Evolutionary conservation across 2,329 filamentous ascomycete species (phyloP).

Genomic region (Penicillium sp.): DNA sequence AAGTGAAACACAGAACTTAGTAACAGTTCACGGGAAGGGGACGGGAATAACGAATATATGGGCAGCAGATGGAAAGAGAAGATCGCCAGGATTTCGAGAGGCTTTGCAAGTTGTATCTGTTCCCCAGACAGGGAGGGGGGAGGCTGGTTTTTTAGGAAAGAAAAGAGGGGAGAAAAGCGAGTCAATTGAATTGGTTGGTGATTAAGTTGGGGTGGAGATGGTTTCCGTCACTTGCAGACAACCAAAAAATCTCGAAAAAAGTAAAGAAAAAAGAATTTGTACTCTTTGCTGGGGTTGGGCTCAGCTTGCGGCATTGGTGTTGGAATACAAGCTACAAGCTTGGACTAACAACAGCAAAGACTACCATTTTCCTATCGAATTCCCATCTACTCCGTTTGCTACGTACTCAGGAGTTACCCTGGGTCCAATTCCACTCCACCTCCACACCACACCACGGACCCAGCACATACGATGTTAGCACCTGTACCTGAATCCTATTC

Average conservation of each 20-base stretch:
- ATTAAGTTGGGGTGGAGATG: slow-evolving; percentile 20
- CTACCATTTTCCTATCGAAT: neutral
- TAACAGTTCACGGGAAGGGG: neutral
- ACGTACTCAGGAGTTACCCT: neutral
- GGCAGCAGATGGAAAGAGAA: slow-evolving; percentile 3
- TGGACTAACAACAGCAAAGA: too few species aligned
- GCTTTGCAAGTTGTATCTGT: neutral
- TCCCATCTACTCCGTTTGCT: neutral
- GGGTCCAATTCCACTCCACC: slow-evolving; percentile 12
- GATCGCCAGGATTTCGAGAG: neutral
- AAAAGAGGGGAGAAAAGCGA: slow-evolving; percentile 19
- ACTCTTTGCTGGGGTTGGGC: neutral
- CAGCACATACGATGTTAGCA: slow-evolving; percentile 6
- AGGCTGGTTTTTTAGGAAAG: slow-evolving; percentile 13
- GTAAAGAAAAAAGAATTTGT: slow-evolving; percentile 3
- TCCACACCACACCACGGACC: slow-evolving; percentile 22
- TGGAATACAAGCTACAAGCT: neutral
- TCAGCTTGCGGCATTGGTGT: neutral
- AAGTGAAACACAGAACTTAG: slow-evolving; percentile 7
- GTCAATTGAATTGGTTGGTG: neutral
- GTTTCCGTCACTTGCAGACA: slow-evolving; percentile 21
- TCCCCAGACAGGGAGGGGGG: slow-evolving; percentile 16
- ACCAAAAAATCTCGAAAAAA: neutral
- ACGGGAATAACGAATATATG: slow-evolving; percentile 3
- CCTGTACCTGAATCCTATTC: slow-evolving; percentile 18